A percentile compares a stretch with the other conserved stretches of the same genome.
Evolutionary conservation across 75 land plant genomes (phyloP).

Genomic region (Selaginella tamariscina): DNA sequence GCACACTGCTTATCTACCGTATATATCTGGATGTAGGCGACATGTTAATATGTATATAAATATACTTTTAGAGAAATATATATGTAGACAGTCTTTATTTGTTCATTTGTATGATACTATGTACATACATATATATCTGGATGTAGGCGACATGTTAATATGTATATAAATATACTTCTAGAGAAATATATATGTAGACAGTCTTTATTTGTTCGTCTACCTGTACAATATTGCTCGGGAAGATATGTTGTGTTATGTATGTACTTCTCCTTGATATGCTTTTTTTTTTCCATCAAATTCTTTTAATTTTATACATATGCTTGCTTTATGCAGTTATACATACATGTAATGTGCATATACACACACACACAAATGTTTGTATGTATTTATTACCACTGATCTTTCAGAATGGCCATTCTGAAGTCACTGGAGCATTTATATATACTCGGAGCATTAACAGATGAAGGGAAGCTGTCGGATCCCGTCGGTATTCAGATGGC

Average conservation of each 20-base stretch:
- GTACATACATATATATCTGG: too few relatives aligned
- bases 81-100: too few relatives aligned
- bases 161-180: too few relatives aligned
- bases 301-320: constrained; percentile 33
- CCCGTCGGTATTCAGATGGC: constrained; percentile 84
- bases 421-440: constrained; percentile 75
- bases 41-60: too few relatives aligned
- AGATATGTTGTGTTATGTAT: not conserved
- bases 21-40: too few relatives aligned
- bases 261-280: not conserved
- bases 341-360: too few relatives aligned
- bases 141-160: too few relatives aligned
- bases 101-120: too few relatives aligned
- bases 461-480: constrained; percentile 70
- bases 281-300: constrained; percentile 1
- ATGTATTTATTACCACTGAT: not conserved
- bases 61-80: too few relatives aligned
- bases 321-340: not conserved
- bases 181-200: too few relatives aligned
- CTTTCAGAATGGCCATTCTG: constrained; percentile 13
- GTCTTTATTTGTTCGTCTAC: not conserved
- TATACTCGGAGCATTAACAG: constrained; percentile 72
- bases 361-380: not conserved
- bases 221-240: not conserved
- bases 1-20: too few relatives aligned